phyloP scores from a whole-genome alignment of 164 flowering plant species.

The Saururus chinensis region DNA sequence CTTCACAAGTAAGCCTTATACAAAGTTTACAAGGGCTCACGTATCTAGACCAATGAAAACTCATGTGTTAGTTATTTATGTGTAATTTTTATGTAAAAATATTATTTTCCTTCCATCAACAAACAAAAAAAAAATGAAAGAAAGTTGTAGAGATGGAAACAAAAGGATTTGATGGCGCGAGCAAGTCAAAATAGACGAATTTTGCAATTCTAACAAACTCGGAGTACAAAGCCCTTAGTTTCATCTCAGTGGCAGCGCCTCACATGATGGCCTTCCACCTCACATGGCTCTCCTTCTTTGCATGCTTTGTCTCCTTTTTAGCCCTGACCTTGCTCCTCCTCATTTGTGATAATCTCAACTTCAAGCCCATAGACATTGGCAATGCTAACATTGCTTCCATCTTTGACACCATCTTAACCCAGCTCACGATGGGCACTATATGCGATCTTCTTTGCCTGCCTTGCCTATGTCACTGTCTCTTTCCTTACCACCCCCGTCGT shows the following conservation, averaged over 20 bases:
- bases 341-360: slow-evolving; percentile 70
- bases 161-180: slow-evolving; percentile 7
- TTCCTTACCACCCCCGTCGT: slow-evolving; percentile 70
- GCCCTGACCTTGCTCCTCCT: slow-evolving; percentile 74
- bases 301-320: slow-evolving; percentile 77
- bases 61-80: too few species aligned
- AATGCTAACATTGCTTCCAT: slow-evolving; percentile 87
- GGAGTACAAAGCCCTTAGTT: slow-evolving; percentile 59
- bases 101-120: too few species aligned
- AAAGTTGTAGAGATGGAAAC: slow-evolving; percentile 5
- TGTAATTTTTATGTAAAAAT: too few species aligned
- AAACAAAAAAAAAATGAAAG: too few species aligned
- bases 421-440: slow-evolving; percentile 67
- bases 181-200: slow-evolving; percentile 9
- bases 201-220: slow-evolving; percentile 70
- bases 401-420: slow-evolving; percentile 69
- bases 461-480: slow-evolving; percentile 56
- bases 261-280: slow-evolving; percentile 87
- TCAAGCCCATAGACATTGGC: slow-evolving; percentile 68
- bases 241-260: slow-evolving; percentile 45
- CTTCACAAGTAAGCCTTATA: too few species aligned
- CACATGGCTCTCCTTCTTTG: slow-evolving; percentile 72
- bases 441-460: slow-evolving; percentile 80
- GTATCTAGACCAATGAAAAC: too few species aligned
- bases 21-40: too few species aligned